Conservation (phyloP, 352 stramenopile genomes). For the Phytophthora meadii region DNA sequence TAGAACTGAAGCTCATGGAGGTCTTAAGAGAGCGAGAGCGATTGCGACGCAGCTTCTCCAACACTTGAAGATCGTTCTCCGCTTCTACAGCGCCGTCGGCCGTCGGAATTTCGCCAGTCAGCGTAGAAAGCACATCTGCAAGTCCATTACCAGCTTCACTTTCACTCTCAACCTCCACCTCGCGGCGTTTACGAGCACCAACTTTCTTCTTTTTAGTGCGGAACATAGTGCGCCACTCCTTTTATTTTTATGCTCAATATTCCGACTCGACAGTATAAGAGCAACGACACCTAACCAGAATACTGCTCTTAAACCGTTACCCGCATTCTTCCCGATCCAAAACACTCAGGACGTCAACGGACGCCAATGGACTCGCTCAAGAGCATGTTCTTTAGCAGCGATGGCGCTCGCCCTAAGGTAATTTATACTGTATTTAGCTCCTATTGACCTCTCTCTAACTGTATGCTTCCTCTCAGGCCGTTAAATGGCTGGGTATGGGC, state of each 20-base stretch:
- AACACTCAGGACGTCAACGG: background rate
- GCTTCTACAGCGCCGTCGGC: slow-evolving; percentile 10
- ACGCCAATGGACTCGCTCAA: slow-evolving; percentile 42
- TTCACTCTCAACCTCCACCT: slow-evolving; percentile 21
- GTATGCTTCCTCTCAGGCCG: slow-evolving; percentile 48
- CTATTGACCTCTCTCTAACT: slow-evolving; percentile 17
- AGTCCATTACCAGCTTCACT: background rate
- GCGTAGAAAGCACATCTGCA: background rate
- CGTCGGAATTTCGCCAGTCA: background rate
- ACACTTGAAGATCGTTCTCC: slow-evolving; percentile 33
- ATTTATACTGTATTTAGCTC: background rate
- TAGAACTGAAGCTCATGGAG: slow-evolving; percentile 55
- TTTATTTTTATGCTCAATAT: background rate
- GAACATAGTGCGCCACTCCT: slow-evolving; percentile 37
- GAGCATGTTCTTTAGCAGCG: slow-evolving; percentile 43
- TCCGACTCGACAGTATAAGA: background rate
- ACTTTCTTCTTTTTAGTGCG: slow-evolving; percentile 54
- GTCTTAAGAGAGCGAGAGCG: slow-evolving; percentile 37
- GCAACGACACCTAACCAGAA: background rate
- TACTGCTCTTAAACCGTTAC: no score
- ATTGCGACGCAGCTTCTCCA: slow-evolving; percentile 45
- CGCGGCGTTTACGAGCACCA: slow-evolving; percentile 42
- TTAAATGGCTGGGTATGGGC: slow-evolving; percentile 87
- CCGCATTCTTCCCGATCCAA: slow-evolving; percentile 2
- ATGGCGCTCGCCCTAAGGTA: slow-evolving; percentile 32